Base-by-base conservation (phyloP, 1,284 basidiomycete species). In the Apiotrichum mycotoxinovorans region DNA sequence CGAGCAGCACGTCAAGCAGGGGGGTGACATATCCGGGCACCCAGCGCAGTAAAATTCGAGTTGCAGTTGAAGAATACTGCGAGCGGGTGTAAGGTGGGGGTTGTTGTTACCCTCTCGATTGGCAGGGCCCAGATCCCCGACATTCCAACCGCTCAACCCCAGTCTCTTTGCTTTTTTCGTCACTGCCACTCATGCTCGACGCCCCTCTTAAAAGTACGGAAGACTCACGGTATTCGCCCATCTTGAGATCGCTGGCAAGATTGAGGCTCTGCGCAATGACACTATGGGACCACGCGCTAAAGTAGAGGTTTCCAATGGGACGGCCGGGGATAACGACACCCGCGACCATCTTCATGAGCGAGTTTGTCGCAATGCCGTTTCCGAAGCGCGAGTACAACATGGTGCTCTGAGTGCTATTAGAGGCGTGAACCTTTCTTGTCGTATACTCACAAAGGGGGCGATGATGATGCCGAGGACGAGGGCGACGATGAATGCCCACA, bases 271-370 rank as follows among this genome's bases (percentile, higher is more conserved):
- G 60, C n/a, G 54, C n/a, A 42, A 66, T 64, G 51, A 62, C 60
- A 3, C 34, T 42, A 50, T 66, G 63, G 11, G 61, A 63, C 60
- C 61, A 69, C 17, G 57, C 44, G 8, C 53, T 45, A 35, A 69
- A 67, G 62, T 67, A 69, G 18, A 69, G 58, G 48, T 64, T 65
- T 2, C 52, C 67, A 12, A 66, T 17, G 7, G 67, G 62, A 25
- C 63, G 57, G 35, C 67, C 67, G 22, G 67, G 66, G 23, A 60
- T 25, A 14, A 60, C 43, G 1, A 49, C 53, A 27, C 64, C 66
- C 20, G 60, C 64, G 23, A 69, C 46, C 60, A 67, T 67, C 54
- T 67, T 63, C 46, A 52, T 56, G 37, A 68, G 51, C 12, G 59
- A 7, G 66, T 67, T 63, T 17, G 64, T 64, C 2, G 61, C 66